Evolutionary conservation across 257 asterid species (phyloP).

Genomic region (Solanum corneliomulleri): DNA sequence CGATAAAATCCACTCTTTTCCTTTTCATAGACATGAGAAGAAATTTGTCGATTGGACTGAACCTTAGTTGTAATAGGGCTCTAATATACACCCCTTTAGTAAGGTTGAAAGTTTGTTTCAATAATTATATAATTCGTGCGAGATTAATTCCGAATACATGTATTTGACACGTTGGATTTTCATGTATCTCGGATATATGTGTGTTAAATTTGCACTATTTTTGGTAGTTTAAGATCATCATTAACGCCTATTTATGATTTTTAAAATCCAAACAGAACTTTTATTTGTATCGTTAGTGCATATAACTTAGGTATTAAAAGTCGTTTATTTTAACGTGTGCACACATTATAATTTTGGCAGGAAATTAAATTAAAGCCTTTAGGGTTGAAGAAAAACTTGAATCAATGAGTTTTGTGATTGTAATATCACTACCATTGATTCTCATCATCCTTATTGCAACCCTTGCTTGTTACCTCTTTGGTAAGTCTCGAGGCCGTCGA

Average conservation of each 20-base stretch:
- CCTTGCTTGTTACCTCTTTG: conserved; percentile 45
- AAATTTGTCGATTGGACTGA: no score
- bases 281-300: background rate
- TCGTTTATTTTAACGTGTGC: background rate
- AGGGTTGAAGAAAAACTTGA: background rate
- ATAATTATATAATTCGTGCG: no score
- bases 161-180: no score
- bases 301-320: background rate
- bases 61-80: no score
- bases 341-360: background rate
- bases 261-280: no score
- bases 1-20: no score
- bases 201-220: no score
- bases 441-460: conserved; percentile 33
- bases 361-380: background rate
- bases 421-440: conserved; percentile 49
- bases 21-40: no score
- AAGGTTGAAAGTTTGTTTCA: no score
- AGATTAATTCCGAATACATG: background rate
- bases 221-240: background rate
- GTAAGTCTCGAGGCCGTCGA: conserved; percentile 29
- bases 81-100: no score
- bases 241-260: background rate
- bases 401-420: conserved; percentile 40
- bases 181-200: background rate